Percentiles rank a stretch among this genome's conserved stretches.
Conservation (phyloP, 805 yeast species). For the Kodamaea hsintzibuensis region DNA sequence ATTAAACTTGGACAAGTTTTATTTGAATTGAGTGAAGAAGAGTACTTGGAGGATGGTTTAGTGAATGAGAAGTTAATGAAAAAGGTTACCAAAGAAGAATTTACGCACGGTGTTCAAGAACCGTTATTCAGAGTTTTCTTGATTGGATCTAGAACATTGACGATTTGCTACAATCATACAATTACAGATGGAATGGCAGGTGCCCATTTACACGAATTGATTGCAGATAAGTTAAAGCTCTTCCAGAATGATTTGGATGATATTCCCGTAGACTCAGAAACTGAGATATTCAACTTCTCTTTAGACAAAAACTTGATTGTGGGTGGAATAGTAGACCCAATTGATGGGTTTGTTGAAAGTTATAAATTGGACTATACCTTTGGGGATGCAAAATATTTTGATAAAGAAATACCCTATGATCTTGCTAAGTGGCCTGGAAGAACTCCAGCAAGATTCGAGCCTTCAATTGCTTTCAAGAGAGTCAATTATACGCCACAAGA, state of each 20-base stretch:
- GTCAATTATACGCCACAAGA: conserved; percentile 27
- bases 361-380: conserved; percentile 26
- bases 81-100: conserved; percentile 19
- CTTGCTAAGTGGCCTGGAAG: conserved; percentile 33
- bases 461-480: conserved; percentile 25
- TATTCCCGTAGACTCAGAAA: neutral
- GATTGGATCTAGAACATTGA: conserved; percentile 21
- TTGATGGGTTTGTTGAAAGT: conserved; percentile 31
- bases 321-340: conserved; percentile 36
- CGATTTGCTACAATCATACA: conserved; percentile 36
- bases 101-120: conserved; percentile 21
- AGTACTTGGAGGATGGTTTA: conserved; percentile 14
- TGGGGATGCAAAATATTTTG: conserved; percentile 26
- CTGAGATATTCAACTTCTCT: conserved; percentile 22
- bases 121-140: conserved; percentile 33
- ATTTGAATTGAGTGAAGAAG: conserved; percentile 13
- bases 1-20: conserved; percentile 27
- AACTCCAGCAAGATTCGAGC: conserved; percentile 17
- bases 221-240: conserved; percentile 27
- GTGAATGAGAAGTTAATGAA: conserved; percentile 32
- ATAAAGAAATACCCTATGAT: conserved; percentile 19
- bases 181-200: conserved; percentile 42
- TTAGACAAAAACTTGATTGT: conserved; percentile 20
- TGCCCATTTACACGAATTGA: conserved; percentile 32
- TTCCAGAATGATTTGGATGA: conserved; percentile 15